Evolutionary conservation across 2,329 filamentous ascomycete genomes (phyloP).

Genomic region (Penicillium oxalicum): DNA sequence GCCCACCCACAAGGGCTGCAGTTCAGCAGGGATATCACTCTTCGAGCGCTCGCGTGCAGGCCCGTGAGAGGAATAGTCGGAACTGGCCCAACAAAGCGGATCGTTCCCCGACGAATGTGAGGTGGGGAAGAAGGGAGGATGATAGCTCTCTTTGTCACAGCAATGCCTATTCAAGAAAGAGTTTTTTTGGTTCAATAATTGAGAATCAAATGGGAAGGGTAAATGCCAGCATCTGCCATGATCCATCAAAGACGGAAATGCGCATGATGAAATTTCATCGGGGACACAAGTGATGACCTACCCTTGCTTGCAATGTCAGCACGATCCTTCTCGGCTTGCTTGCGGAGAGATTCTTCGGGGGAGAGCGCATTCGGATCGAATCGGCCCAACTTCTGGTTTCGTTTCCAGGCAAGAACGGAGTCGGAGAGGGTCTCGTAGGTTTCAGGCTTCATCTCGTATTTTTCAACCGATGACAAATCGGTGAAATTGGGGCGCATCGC

Average conservation of each 20-base stretch:
- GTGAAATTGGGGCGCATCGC: conserved; percentile 71
- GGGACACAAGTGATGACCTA: conserved; percentile 29
- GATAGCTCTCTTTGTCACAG: conserved; percentile 39
- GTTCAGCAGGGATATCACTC: conserved; percentile 15
- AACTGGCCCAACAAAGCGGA: conserved; percentile 40
- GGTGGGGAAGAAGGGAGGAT: conserved; percentile 39
- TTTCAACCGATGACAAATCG: conserved; percentile 74
- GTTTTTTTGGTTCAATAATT: background rate
- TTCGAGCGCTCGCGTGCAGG: conserved; percentile 18
- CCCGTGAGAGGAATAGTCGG: conserved; percentile 35
- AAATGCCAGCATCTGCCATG: background rate
- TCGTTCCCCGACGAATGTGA: conserved; percentile 39
- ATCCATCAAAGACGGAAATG: background rate
- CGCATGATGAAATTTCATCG: too few species aligned
- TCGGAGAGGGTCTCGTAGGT: conserved; percentile 83
- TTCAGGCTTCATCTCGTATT: conserved; percentile 79
- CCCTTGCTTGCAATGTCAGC: conserved; percentile 62
- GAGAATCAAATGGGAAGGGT: background rate
- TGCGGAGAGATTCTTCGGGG: conserved; percentile 65
- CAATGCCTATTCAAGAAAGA: conserved; percentile 33
- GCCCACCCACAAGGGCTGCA: conserved; percentile 49
- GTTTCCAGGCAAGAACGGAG: conserved; percentile 93
- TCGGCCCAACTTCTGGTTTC: conserved; percentile 85
- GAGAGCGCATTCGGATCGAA: conserved; percentile 81
- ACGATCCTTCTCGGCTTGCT: conserved; percentile 54